These are phyloP conservation scores for Sporisorium scitamineum DNA, from an alignment of 1,284 basidiomycete genomes.

Conservation along the genomic window DNA sequence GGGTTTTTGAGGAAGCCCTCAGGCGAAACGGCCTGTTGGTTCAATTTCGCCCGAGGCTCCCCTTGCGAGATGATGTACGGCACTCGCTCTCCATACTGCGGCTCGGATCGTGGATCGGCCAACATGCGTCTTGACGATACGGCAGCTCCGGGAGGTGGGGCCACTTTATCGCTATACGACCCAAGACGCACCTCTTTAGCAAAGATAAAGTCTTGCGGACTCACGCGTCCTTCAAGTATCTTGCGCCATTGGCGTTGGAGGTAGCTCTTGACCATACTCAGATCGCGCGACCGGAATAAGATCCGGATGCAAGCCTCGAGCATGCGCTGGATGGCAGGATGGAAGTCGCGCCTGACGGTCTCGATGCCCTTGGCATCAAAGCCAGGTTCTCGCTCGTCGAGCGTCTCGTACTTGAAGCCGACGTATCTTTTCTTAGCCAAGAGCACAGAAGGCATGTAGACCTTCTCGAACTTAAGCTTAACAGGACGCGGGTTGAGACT, in stretches of 20 bases:
- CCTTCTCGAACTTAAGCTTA: slow-evolving; percentile 98
- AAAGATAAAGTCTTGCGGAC: slow-evolving; percentile 90
- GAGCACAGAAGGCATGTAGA: slow-evolving; percentile 91
- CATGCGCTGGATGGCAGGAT: slow-evolving; percentile 65
- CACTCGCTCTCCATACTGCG: slow-evolving; percentile 91
- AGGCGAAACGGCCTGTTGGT: slow-evolving; percentile 84
- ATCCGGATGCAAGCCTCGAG: slow-evolving; percentile 70
- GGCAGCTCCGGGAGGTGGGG: slow-evolving; percentile 88
- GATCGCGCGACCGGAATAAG: slow-evolving; percentile 86
- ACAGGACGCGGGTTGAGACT: slow-evolving; percentile 87
- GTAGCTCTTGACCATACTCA: slow-evolving; percentile 89
- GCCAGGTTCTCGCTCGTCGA: slow-evolving; percentile 80
- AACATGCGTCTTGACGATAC: slow-evolving; percentile 83
- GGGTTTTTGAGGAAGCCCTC: slow-evolving; percentile 80
- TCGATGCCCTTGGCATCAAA: slow-evolving; percentile 99
- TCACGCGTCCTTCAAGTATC: slow-evolving; percentile 82
- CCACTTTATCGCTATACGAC: slow-evolving; percentile 77
- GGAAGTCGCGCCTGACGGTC: slow-evolving; percentile 85
- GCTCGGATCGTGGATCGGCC: slow-evolving; percentile 82
- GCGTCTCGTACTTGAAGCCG: slow-evolving; percentile 90
- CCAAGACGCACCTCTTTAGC: slow-evolving; percentile 94
- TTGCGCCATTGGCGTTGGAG: slow-evolving; percentile 87
- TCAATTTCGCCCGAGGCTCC: slow-evolving; percentile 77
- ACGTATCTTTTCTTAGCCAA: slow-evolving; percentile 98
- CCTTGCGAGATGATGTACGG: slow-evolving; percentile 88